phyloP scores from a whole-genome alignment of 257 asterid genomes.

The Solanum virginianum region DNA sequence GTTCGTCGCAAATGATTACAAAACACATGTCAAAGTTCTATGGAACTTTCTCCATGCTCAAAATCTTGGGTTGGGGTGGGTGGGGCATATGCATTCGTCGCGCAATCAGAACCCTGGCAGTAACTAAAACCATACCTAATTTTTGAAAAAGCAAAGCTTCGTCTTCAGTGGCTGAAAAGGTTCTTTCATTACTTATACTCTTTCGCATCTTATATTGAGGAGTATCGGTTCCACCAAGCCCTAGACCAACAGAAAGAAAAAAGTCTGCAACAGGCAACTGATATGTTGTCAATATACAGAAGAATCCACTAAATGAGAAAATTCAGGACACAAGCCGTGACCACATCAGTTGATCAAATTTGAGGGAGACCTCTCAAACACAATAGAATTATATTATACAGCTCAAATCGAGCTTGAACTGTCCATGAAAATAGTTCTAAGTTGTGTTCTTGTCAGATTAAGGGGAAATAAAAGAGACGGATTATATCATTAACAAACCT shows the following conservation, averaged over 20 bases:
- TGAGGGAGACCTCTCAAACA: background rate
- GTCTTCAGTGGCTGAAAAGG: slow-evolving; percentile 72
- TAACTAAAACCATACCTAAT: slow-evolving; percentile 36
- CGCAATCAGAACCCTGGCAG: background rate
- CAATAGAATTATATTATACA: background rate
- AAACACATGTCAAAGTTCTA: background rate
- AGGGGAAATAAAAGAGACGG: background rate
- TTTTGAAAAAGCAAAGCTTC: slow-evolving; percentile 49
- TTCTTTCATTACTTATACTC: slow-evolving; percentile 89
- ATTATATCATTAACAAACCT: slow-evolving; percentile 32
- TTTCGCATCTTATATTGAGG: slow-evolving; percentile 57
- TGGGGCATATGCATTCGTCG: background rate
- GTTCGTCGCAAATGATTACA: background rate
- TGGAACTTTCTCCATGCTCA: background rate
- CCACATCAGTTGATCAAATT: background rate
- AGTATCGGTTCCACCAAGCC: slow-evolving; percentile 78
- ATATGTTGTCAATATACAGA: background rate
- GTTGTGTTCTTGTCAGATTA: background rate
- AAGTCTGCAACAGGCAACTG: slow-evolving; percentile 45
- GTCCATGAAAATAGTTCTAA: background rate
- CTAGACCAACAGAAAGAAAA: slow-evolving; percentile 83
- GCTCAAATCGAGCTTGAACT: background rate
- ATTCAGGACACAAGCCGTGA: background rate
- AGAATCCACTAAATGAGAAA: background rate
- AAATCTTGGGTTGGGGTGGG: background rate